Evolutionary conservation across 2,329 filamentous ascomycete species (phyloP).

Genomic region (Colletotrichum navitas): DNA sequence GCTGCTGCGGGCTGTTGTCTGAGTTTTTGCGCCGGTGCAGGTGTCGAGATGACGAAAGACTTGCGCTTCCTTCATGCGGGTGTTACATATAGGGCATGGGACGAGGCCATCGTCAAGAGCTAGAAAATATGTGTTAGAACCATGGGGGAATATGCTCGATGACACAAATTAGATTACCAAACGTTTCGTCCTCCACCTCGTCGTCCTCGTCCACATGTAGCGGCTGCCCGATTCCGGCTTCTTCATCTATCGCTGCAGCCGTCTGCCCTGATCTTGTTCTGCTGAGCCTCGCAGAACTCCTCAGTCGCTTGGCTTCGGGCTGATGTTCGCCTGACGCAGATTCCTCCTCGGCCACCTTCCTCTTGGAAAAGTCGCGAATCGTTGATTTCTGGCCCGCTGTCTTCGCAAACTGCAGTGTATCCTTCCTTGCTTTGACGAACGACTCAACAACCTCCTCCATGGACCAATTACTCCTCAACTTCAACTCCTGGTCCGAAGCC

Average conservation of each 20-base stretch:
- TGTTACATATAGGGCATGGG: slow-evolving; percentile 84
- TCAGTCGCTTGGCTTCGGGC: slow-evolving; percentile 61
- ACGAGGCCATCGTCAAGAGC: slow-evolving; percentile 78
- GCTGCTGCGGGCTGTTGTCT: neutral
- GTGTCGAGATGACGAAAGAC: slow-evolving; percentile 87
- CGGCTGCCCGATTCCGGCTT: slow-evolving; percentile 30
- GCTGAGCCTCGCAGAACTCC: slow-evolving; percentile 64
- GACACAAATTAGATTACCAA: neutral
- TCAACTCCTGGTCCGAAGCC: slow-evolving; percentile 82
- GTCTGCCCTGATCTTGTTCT: slow-evolving; percentile 56
- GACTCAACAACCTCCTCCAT: slow-evolving; percentile 86
- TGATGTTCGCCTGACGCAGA: slow-evolving; percentile 33
- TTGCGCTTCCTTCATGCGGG: slow-evolving; percentile 81
- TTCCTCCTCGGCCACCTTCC: slow-evolving; percentile 59
- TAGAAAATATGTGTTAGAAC: slow-evolving; percentile 35
- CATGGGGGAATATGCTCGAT: neutral
- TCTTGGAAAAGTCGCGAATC: slow-evolving; percentile 58
- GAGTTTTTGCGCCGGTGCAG: slow-evolving; percentile 58
- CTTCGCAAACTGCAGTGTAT: slow-evolving; percentile 74
- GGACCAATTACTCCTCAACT: slow-evolving; percentile 85
- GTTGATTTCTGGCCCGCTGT: slow-evolving; percentile 49
- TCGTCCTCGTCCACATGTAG: slow-evolving; percentile 28
- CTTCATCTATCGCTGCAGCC: slow-evolving; percentile 49
- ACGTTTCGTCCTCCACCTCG: slow-evolving; percentile 24
- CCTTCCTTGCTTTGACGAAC: slow-evolving; percentile 75